phyloP scores from a whole-genome alignment of 2,329 filamentous ascomycete species.

The Endocalyx cinctus region DNA sequence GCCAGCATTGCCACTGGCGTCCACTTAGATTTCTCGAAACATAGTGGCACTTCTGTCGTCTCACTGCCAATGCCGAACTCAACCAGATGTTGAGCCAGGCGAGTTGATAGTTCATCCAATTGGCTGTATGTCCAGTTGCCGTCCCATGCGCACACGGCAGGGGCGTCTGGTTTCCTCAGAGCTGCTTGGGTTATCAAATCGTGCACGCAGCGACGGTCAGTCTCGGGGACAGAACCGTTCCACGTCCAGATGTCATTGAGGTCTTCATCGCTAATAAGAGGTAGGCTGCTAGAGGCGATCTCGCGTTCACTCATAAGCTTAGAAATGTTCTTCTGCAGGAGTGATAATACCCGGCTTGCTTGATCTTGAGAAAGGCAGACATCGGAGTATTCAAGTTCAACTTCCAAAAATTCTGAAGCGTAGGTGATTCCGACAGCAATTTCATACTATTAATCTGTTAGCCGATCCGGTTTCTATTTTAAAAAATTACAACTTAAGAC shows the following conservation, averaged over 20 bases:
- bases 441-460: too few relatives aligned
- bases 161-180: neutral
- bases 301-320: too few relatives aligned
- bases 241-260: neutral
- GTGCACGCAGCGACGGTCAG: neutral
- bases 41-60: constrained; percentile 11
- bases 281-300: too few relatives aligned
- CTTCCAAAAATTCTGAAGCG: too few relatives aligned
- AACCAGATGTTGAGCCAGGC: neutral
- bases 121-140: neutral
- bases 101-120: neutral
- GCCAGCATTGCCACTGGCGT: constrained; percentile 18
- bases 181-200: neutral
- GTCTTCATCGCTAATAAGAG: too few relatives aligned
- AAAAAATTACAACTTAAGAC: too few relatives aligned
- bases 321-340: too few relatives aligned
- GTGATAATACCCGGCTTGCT: too few relatives aligned
- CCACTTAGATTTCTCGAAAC: constrained; percentile 13
- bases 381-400: too few relatives aligned
- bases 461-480: too few relatives aligned
- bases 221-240: neutral
- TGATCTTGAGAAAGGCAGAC: too few relatives aligned
- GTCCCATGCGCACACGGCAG: neutral
- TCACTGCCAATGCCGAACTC: constrained; percentile 6
- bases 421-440: too few relatives aligned